Conservation (phyloP, 148 eudicot species). For the Chenopodium suecicum region DNA sequence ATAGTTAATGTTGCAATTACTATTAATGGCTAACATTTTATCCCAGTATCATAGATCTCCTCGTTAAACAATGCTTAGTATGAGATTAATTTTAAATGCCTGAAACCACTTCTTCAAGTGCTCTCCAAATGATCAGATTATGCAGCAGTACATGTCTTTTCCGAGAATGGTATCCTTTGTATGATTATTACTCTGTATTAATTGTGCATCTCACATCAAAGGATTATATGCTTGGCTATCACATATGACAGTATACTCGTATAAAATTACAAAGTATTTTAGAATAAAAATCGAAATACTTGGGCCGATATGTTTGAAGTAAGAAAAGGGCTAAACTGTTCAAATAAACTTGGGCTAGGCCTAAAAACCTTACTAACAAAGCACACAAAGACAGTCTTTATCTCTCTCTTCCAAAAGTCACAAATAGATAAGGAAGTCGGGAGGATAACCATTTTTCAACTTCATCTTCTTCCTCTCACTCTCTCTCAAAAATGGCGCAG, state of each 20-base stretch:
- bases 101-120: neutral
- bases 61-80: neutral
- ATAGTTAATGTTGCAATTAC: neutral
- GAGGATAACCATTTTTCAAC: neutral
- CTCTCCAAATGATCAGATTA: neutral
- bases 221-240: too few species aligned
- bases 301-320: neutral
- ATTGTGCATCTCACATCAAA: too few species aligned
- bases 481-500: slow-evolving; percentile 44
- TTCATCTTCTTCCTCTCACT: neutral
- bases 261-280: too few species aligned
- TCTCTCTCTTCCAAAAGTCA: neutral
- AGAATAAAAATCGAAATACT: too few species aligned
- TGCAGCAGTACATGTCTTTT: neutral
- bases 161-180: too few species aligned
- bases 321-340: neutral
- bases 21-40: neutral
- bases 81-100: neutral
- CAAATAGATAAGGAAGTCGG: neutral
- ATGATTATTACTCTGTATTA: too few species aligned
- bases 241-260: too few species aligned
- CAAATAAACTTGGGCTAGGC: neutral
- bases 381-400: neutral
- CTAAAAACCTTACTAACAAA: too few species aligned
- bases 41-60: neutral